Base-by-base conservation (phyloP, 352 stramenopile genomes). In the Pythium folliculosum region DNA sequence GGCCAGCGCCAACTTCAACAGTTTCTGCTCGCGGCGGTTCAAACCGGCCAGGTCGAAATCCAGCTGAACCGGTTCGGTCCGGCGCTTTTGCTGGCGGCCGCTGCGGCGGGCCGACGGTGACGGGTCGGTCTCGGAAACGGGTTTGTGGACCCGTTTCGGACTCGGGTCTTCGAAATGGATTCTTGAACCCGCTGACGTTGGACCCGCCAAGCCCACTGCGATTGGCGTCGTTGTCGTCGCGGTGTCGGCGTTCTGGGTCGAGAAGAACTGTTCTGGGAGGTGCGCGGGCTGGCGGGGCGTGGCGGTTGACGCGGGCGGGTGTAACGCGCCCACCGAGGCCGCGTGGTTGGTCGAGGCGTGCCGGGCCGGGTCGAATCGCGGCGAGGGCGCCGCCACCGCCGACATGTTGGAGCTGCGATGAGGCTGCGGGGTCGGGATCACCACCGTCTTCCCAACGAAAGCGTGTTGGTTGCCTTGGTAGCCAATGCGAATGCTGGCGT, bases 1-100 rank as follows among this genome's bases (percentile, higher is more conserved):
- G 47, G 73, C 73, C 14, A 88, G 27, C 0, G 80, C 81, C 71
- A 90, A 72, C 76, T 88, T 89, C 71, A 90, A 79, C 74, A 90
- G 61, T 58, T 91, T 91, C 19, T 59, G 54, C 37, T 88, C 76
- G 3, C 67, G 75, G 3, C 57, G 63, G 51, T 69, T 74, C 30
- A 67, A 27, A 63, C 57, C 55, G 35, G 35, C 43, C 7, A 23
- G 12, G 49, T 80, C 65, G 60, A 58, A 60, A 19, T 69, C 65
- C 5, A 74, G 72, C 13, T 79, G 60, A 63, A 81, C 73, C 61
- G 63, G 57, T 16, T 74, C 72, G 40, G 69, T 60, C 21, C 77
- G 76, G 68, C 81, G 76, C 70, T 84, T 80, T 40, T 77, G 76
- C 55, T 70, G 40, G 16, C 72, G 75, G 5, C 51, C 30, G 32